Conservation (phyloP, 371 early-diverging fungal genomes). For the Coemansia sp. region DNA sequence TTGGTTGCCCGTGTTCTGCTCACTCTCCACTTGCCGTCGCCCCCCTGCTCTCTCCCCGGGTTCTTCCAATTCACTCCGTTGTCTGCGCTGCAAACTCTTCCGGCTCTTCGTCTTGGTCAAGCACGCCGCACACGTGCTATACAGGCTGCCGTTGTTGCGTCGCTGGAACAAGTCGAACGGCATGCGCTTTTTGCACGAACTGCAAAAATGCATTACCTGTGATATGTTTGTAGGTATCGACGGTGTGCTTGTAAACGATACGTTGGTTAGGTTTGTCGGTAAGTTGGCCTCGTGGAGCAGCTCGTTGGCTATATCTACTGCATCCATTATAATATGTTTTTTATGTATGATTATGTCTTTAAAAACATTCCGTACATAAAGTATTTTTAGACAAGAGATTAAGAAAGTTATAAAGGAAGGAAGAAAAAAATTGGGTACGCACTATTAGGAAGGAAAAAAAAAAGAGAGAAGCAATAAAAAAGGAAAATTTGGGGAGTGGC, state of each 20-base stretch:
- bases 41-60: background rate
- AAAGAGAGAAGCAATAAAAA: no score
- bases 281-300: slow-evolving; percentile 3
- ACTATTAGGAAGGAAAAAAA: no score
- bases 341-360: no score
- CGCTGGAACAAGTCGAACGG: slow-evolving; percentile 22
- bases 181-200: slow-evolving; percentile 40
- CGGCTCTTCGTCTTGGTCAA: slow-evolving; percentile 23
- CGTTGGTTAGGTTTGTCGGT: no score
- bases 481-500: no score
- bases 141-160: slow-evolving; percentile 25
- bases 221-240: background rate
- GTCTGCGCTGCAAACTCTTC: slow-evolving; percentile 10
- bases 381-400: background rate
- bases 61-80: background rate
- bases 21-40: background rate
- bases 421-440: no score
- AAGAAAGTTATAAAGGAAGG: no score
- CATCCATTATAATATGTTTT: slow-evolving; percentile 4
- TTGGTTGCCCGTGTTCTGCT: background rate
- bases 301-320: slow-evolving; percentile 8
- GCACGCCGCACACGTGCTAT: slow-evolving; percentile 26
- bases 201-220: slow-evolving; percentile 22
- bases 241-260: background rate
- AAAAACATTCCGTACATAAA: no score